Conservation (phyloP, 2,329 filamentous ascomycete species). For the Ceratocystis albifundus region DNA sequence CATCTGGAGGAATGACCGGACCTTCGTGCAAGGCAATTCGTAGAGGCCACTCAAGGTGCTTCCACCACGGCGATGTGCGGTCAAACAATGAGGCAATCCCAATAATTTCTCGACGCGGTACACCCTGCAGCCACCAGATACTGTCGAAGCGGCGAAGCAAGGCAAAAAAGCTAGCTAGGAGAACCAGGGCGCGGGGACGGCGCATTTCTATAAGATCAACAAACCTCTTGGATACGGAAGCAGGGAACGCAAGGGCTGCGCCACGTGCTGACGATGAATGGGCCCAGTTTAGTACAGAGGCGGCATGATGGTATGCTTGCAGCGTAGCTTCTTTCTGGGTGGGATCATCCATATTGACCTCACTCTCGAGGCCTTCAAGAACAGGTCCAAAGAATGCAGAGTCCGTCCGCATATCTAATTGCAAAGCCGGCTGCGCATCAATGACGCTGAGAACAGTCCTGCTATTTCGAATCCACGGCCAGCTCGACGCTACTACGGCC, state of each 20-base stretch:
- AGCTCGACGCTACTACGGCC: slow-evolving; percentile 51
- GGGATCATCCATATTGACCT: slow-evolving; percentile 31
- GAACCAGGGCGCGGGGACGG: slow-evolving; percentile 49
- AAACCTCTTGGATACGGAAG: slow-evolving; percentile 50
- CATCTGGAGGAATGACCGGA: slow-evolving; percentile 41
- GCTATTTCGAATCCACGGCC: slow-evolving; percentile 51
- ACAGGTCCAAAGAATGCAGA: slow-evolving; percentile 51
- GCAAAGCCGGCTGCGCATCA: slow-evolving; percentile 51
- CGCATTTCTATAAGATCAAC: slow-evolving; percentile 48
- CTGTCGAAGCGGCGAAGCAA: slow-evolving; percentile 50
- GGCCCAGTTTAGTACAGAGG: slow-evolving; percentile 56
- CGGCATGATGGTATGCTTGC: slow-evolving; percentile 51
- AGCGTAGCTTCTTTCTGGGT: slow-evolving; percentile 30
- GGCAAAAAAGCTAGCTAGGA: slow-evolving; percentile 56
- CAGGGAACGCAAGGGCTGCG: slow-evolving; percentile 51
- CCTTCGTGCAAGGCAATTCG: slow-evolving; percentile 48
- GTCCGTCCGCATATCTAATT: slow-evolving; percentile 42
- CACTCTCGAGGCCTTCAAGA: slow-evolving; percentile 46
- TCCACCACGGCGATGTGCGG: slow-evolving; percentile 48
- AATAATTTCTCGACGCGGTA: slow-evolving; percentile 53
- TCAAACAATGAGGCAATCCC: slow-evolving; percentile 51
- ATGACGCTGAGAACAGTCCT: slow-evolving; percentile 49
- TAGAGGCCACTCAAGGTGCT: slow-evolving; percentile 49
- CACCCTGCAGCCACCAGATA: slow-evolving; percentile 60
- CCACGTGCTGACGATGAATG: slow-evolving; percentile 49